Evolutionary conservation across 1,284 basidiomycete species (phyloP).

Genomic region (Tilletia setariae): DNA sequence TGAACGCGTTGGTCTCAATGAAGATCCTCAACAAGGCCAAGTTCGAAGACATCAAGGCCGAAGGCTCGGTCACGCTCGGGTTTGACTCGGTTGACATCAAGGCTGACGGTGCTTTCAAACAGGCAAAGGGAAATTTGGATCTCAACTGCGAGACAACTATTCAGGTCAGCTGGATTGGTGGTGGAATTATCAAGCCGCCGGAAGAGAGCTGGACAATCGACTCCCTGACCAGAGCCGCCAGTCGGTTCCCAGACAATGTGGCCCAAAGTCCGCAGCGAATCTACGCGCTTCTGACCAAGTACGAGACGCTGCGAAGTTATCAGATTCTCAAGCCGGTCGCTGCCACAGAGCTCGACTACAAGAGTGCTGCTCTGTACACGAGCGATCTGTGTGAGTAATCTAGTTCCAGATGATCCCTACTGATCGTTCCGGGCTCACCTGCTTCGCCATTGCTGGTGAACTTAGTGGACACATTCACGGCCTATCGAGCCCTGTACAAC

Average conservation of each 20-base stretch:
- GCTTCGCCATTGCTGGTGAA: too few relatives aligned
- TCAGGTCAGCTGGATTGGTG: slow-evolving; percentile 13
- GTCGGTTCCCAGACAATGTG: slow-evolving; percentile 17
- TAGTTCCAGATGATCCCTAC: too few relatives aligned
- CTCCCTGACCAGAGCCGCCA: slow-evolving; percentile 11
- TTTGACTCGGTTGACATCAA: background rate
- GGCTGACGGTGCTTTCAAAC: slow-evolving; percentile 1
- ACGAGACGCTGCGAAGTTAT: slow-evolving; percentile 9
- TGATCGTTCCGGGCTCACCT: too few relatives aligned
- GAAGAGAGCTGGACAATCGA: slow-evolving; percentile 14
- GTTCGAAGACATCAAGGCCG: slow-evolving; percentile 12
- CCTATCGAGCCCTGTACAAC: background rate
- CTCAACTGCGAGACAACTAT: slow-evolving; percentile 15
- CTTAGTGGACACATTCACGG: slow-evolving; percentile 11
- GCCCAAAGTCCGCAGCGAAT: slow-evolving; percentile 3
- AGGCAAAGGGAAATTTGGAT: slow-evolving; percentile 10
- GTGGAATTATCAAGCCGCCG: slow-evolving; percentile 16
- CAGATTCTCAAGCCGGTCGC: slow-evolving; percentile 9
- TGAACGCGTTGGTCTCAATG: slow-evolving; percentile 12
- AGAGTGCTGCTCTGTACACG: slow-evolving; percentile 5
- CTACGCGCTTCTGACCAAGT: slow-evolving; percentile 18
- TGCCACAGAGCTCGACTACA: background rate
- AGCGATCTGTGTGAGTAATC: too few relatives aligned
- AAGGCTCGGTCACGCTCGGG: slow-evolving; percentile 1
- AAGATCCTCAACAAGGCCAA: slow-evolving; percentile 17